phyloP scores from a whole-genome alignment of 495 filamentous ascomycete species.

The Penicillium ucsense region DNA sequence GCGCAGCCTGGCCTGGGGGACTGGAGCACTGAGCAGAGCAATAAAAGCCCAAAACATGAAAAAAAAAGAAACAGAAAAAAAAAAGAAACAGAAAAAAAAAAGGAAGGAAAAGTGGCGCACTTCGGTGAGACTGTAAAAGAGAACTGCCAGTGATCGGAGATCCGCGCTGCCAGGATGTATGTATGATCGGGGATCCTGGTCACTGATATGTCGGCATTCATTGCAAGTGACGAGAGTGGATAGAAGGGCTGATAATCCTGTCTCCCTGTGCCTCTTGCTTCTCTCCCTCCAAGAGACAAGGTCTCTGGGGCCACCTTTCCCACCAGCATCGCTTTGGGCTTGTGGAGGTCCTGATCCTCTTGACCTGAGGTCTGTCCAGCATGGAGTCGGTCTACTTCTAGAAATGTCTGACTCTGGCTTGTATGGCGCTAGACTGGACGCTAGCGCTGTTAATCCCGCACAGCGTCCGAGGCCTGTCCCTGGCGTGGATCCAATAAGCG shows the following conservation, averaged over 20 bases:
- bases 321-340: too few species aligned
- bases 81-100: too few species aligned
- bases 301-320: too few species aligned
- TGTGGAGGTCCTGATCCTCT: too few species aligned
- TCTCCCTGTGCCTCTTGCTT: not conserved
- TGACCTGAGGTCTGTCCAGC: too few species aligned
- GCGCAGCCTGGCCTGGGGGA: slow-evolving; percentile 1
- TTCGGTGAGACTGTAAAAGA: slow-evolving; percentile 1
- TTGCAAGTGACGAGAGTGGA: not conserved
- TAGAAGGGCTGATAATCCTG: not conserved
- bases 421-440: not conserved
- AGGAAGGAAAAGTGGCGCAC: slow-evolving; percentile 4
- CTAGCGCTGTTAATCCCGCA: slow-evolving; percentile 4
- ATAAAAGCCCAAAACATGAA: too few species aligned
- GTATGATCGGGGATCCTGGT: not conserved
- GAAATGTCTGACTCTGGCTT: too few species aligned
- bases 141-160: not conserved
- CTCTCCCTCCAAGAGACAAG: not conserved
- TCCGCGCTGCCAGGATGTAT: not conserved
- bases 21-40: too few species aligned
- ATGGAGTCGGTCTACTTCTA: too few species aligned
- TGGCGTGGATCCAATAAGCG: slow-evolving; percentile 8
- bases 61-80: too few species aligned
- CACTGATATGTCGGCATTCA: slow-evolving; percentile 8
- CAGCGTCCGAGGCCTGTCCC: not conserved